These are phyloP conservation scores for Ilyonectria mors-panacis DNA, from an alignment of 2,329 filamentous ascomycete species.

Conservation along the genomic window DNA sequence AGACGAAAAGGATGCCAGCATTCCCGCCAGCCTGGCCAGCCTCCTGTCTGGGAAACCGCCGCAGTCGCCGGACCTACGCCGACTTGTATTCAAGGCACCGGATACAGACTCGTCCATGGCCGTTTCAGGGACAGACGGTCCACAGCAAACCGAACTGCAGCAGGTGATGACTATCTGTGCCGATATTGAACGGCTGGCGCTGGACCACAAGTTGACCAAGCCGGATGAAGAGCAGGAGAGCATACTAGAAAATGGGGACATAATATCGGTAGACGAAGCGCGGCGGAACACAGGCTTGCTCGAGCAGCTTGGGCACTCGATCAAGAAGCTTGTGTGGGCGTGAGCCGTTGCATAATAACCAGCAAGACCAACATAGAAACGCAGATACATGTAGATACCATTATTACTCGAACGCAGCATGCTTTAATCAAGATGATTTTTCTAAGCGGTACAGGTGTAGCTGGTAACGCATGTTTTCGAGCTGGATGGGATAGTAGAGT, in stretches of 20 bases:
- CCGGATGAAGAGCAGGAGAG: slow-evolving; percentile 60
- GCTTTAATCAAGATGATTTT: slow-evolving; percentile 39
- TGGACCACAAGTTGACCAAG: slow-evolving; percentile 61
- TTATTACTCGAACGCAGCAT: slow-evolving; percentile 22
- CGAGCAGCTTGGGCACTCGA: slow-evolving; percentile 88
- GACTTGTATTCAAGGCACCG: slow-evolving; percentile 69
- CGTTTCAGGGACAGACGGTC: slow-evolving; percentile 63
- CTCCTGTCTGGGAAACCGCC: slow-evolving; percentile 58
- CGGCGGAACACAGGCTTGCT: slow-evolving; percentile 88
- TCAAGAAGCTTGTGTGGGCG: slow-evolving; percentile 95
- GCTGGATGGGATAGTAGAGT: slow-evolving; percentile 83
- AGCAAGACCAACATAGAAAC: slow-evolving; percentile 31
- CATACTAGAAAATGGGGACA: slow-evolving; percentile 73
- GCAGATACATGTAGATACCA: slow-evolving; percentile 39
- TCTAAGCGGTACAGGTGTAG: slow-evolving; percentile 80
- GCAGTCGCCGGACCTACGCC: slow-evolving; percentile 47
- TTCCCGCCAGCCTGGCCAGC: slow-evolving; percentile 56
- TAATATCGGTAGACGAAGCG: slow-evolving; percentile 88
- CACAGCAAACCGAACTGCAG: slow-evolving; percentile 67
- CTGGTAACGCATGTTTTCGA: slow-evolving; percentile 98
- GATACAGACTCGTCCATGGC: slow-evolving; percentile 68
- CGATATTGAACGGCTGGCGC: slow-evolving; percentile 80
- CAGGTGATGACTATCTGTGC: slow-evolving; percentile 76
- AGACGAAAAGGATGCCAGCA: slow-evolving; percentile 40
- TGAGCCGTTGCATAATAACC: slow-evolving; percentile 46